Evolutionary conservation across 2,329 filamentous ascomycete species (phyloP).

Genomic region (Monilinia laxa): DNA sequence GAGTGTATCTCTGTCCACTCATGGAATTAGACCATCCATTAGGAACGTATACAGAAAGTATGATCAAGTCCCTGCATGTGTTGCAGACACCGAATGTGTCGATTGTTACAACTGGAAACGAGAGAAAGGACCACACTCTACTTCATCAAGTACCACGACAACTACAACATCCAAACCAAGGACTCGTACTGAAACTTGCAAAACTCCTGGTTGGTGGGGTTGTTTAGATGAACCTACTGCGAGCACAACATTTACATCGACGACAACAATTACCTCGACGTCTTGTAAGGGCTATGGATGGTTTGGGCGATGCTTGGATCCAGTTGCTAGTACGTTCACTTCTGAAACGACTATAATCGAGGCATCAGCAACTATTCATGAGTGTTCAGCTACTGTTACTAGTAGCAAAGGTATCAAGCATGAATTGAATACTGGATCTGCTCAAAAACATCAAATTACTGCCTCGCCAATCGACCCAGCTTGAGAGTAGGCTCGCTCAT

Average conservation of each 20-base stretch:
- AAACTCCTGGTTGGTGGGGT: slow-evolving; percentile 78
- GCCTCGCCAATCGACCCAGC: slow-evolving; percentile 1
- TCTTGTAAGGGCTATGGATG: slow-evolving; percentile 28
- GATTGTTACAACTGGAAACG: slow-evolving; percentile 93
- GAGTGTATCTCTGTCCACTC: slow-evolving; percentile 84
- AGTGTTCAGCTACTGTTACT: slow-evolving; percentile 6
- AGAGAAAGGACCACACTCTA: slow-evolving; percentile 79
- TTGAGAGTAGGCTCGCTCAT: not conserved
- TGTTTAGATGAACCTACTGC: slow-evolving; percentile 45
- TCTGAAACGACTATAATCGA: slow-evolving; percentile 23
- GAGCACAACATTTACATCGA: slow-evolving; percentile 39
- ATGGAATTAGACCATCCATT: slow-evolving; percentile 84
- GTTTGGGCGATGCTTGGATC: slow-evolving; percentile 22
- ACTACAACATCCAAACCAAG: slow-evolving; percentile 55
- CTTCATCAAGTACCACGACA: slow-evolving; percentile 63
- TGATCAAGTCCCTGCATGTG: slow-evolving; percentile 73
- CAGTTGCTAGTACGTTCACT: not conserved
- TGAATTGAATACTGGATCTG: not conserved
- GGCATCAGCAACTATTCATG: slow-evolving; percentile 10
- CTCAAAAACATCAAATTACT: slow-evolving; percentile 16
- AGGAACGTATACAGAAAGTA: slow-evolving; percentile 80
- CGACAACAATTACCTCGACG: slow-evolving; percentile 21
- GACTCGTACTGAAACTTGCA: slow-evolving; percentile 76
- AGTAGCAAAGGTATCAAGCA: not conserved
- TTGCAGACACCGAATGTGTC: slow-evolving; percentile 70